Evolutionary conservation across 306 rosid genomes (phyloP).

Genomic region (Citrullus colocynthis): DNA sequence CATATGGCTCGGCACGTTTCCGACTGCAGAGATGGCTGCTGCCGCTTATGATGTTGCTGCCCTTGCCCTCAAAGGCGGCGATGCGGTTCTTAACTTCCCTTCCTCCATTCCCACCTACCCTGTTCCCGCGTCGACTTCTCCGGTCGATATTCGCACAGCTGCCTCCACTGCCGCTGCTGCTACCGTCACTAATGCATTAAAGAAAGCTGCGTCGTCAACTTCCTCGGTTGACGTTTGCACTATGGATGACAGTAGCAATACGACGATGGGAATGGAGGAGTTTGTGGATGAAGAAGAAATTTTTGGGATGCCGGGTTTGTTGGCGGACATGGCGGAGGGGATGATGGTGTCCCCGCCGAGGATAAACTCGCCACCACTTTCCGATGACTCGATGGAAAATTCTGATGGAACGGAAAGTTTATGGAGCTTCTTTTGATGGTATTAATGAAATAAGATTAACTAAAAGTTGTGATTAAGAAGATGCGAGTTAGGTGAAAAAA

Average conservation of each 20-base stretch:
- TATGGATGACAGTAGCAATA: not conserved
- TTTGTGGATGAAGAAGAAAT: constrained; percentile 77
- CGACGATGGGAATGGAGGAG: not conserved
- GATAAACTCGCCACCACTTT: constrained; percentile 27
- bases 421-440: constrained; percentile 48
- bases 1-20: constrained; percentile 56
- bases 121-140: constrained; percentile 21
- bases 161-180: constrained; percentile 43
- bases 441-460: not conserved
- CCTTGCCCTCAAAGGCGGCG: constrained; percentile 36
- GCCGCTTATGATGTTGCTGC: constrained; percentile 61
- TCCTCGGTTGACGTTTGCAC: no score
- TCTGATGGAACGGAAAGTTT: constrained; percentile 32
- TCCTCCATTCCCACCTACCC: constrained; percentile 20
- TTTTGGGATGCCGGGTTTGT: constrained; percentile 69
- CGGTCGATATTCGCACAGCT: constrained; percentile 38
- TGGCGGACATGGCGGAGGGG: constrained; percentile 85
- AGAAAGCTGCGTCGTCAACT: not conserved
- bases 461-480: not conserved
- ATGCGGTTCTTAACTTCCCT: constrained; percentile 40
- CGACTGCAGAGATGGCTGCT: constrained; percentile 52
- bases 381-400: constrained; percentile 28
- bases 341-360: constrained; percentile 86
- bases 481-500: not conserved
- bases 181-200: constrained; percentile 18